These are phyloP conservation scores for Boletellus emodensis DNA, from an alignment of 768 basidiomycete species.

Conservation along the genomic window DNA sequence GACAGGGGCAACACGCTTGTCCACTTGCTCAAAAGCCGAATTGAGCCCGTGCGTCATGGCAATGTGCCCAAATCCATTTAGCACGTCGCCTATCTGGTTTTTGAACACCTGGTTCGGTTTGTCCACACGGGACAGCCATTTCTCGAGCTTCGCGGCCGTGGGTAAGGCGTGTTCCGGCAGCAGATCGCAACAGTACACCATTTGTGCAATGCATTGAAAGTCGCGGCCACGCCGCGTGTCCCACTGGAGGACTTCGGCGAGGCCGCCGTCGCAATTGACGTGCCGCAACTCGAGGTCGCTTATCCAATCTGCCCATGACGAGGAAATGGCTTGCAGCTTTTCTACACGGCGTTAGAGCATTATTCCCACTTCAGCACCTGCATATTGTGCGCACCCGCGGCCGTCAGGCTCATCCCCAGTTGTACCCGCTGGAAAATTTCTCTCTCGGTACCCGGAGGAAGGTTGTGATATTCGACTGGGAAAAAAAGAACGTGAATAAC, in stretches of 20 bases:
- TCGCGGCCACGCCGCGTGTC: constrained; percentile 68
- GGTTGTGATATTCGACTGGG: constrained; percentile 63
- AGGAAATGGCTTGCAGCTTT: constrained; percentile 75
- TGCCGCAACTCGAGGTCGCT: constrained; percentile 52
- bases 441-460: constrained; percentile 57
- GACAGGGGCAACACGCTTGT: constrained; percentile 62
- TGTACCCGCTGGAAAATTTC: constrained; percentile 85
- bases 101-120: constrained; percentile 49
- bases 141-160: constrained; percentile 54
- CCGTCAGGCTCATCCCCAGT: constrained; percentile 68
- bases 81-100: constrained; percentile 46
- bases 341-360: constrained; percentile 39
- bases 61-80: constrained; percentile 53
- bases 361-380: not conserved
- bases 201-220: constrained; percentile 69
- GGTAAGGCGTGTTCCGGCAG: constrained; percentile 46
- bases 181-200: constrained; percentile 64
- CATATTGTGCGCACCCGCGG: constrained; percentile 48
- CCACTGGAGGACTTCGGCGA: constrained; percentile 54
- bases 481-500: not conserved
- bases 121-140: constrained; percentile 33
- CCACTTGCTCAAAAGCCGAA: constrained; percentile 50
- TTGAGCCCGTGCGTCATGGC: constrained; percentile 40
- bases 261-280: constrained; percentile 55
- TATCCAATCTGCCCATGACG: constrained; percentile 69